A percentile compares a stretch with the other conserved stretches of the same genome.
Conservation (phyloP, 1,284 basidiomycete genomes). For the Anthracocystis panici-leucophaei region DNA sequence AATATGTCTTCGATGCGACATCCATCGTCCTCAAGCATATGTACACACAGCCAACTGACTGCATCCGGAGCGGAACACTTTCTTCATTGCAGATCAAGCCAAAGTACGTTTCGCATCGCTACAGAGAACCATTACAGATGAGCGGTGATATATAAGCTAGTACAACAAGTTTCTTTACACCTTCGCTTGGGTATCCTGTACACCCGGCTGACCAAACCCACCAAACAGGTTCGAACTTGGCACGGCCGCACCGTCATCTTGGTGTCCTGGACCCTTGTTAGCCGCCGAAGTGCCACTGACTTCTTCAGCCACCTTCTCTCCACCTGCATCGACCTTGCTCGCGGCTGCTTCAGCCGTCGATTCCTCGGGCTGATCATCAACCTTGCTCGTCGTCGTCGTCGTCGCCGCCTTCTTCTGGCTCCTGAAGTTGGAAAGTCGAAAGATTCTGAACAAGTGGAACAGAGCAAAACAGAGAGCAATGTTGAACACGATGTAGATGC, state of each 20-base stretch:
- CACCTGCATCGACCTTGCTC: constrained; percentile 12
- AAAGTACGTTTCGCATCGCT: background rate
- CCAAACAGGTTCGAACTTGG: constrained; percentile 15
- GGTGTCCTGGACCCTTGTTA: constrained; percentile 20
- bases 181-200: constrained; percentile 18
- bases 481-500: constrained; percentile 78
- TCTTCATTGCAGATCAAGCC: background rate
- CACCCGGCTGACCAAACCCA: constrained; percentile 16
- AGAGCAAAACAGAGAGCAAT: constrained; percentile 51
- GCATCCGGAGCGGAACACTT: background rate
- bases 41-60: no score
- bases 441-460: constrained; percentile 62
- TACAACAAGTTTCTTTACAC: background rate
- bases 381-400: constrained; percentile 27
- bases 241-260: background rate
- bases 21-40: background rate
- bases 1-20: background rate
- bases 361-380: background rate
- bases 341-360: constrained; percentile 2
- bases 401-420: constrained; percentile 11
- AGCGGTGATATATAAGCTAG: background rate
- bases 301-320: constrained; percentile 6
- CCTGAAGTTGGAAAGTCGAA: constrained; percentile 34
- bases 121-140: background rate
- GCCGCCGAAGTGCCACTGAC: constrained; percentile 23